Conservation (phyloP, 2,329 filamentous ascomycete species). For the Alternaria brassicicola region DNA sequence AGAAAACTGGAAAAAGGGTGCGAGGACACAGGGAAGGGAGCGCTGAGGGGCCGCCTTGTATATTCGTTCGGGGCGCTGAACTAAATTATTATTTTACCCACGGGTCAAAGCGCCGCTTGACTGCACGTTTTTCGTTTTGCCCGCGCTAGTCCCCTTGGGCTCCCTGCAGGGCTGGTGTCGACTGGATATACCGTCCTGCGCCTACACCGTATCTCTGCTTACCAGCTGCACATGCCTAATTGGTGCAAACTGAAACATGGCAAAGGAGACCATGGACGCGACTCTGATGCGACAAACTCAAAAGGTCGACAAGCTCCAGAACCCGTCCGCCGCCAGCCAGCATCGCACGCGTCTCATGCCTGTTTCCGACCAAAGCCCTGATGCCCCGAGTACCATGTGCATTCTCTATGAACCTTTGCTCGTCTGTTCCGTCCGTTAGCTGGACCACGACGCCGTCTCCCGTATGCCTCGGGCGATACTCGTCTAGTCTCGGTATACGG, state of each 20-base stretch:
- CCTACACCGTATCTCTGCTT: conserved; percentile 16
- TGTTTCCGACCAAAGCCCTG: neutral
- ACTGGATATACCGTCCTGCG: conserved; percentile 9
- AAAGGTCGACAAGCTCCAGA: neutral
- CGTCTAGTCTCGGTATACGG: neutral
- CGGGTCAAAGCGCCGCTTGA: conserved; percentile 20
- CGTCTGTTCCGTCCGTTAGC: conserved; percentile 27
- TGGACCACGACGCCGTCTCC: conserved; percentile 30
- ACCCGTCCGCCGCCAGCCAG: neutral
- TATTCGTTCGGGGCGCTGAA: conserved; percentile 29
- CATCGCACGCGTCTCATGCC: conserved; percentile 2
- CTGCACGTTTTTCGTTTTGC: conserved; percentile 26
- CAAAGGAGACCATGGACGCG: conserved; percentile 2
- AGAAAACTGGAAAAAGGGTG: conserved; percentile 23
- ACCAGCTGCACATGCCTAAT: conserved; percentile 6
- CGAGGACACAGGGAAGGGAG: conserved; percentile 17
- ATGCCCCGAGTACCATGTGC: conserved; percentile 18
- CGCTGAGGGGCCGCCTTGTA: conserved; percentile 22
- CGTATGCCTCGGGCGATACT: conserved; percentile 59
- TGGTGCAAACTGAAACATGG: conserved; percentile 10
- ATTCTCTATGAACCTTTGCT: conserved; percentile 17
- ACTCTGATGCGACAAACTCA: conserved; percentile 2
- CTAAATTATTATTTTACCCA: conserved; percentile 33
- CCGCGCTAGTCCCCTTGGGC: conserved; percentile 21
- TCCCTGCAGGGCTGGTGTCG: conserved; percentile 8